Evolutionary conservation across 2,329 filamentous ascomycete genomes (phyloP), one percentile per base, ranked within the genome.

Genomic region (Pyricularia grisea): DNA sequence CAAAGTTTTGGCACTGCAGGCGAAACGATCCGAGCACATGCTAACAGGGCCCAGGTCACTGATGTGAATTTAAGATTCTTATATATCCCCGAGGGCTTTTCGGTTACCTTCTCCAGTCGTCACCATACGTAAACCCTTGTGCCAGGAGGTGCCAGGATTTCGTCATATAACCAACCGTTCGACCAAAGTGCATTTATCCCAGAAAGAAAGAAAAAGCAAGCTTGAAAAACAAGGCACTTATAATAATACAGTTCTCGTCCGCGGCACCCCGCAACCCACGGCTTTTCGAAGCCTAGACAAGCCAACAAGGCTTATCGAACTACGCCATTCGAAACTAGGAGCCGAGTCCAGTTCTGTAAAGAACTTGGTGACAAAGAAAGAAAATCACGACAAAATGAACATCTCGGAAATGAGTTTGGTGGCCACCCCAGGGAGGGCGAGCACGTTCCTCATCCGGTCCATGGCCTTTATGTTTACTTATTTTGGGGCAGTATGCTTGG

Each of bases 401-500:
- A 2, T 20, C 60, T 27, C 60, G 12, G 60, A 33, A 30, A 28
- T 5, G 10, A 55, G n/a, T 17, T 3, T 67, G 33, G 17, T 68
- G 28, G 30, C 36, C 23, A 17, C n/a, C n/a, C 20, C 23, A 7
- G 55, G 58, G 23, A 64, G 36, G 31, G 9, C 4, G 1, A 25
- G 27, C 9, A 63, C 28, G 20, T 30, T 12, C 12, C 20, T 61
- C 14, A 60, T 33, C 7, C 30, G 23, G n/a, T 11, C 55, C 30
- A 27, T 31, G 23, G 10, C 31, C 28, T 36, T 68, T 31, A 14
- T 36, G 14, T 68, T 50, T 20, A 23, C 25, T 9, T 68, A 68
- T 60, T 68, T 55, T 20, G 67, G 67, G n/a, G 14, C 64, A 20
- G 25, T 70, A 20, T 74, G 73, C 36, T 31, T 74, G 27, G 36